phyloP scores from a whole-genome alignment of 2,329 filamentous ascomycete species.

The Trichoderma afroharzianum region DNA sequence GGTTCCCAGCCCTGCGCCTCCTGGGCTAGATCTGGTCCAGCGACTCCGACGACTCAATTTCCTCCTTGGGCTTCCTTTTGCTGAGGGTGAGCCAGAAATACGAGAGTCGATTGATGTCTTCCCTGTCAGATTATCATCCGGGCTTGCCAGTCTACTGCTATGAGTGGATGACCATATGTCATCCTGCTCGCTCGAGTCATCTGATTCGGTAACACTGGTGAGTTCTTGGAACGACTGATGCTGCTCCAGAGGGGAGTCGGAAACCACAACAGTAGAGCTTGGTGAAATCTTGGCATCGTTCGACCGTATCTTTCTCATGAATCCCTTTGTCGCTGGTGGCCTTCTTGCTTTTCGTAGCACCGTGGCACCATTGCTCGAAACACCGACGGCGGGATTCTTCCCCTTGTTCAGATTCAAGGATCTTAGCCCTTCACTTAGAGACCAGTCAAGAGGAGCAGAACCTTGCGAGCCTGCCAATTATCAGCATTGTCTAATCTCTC shows the following conservation, averaged over 20 bases:
- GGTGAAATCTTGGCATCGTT: constrained; percentile 26
- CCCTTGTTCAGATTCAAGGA: constrained; percentile 10
- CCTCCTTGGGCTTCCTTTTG: constrained; percentile 24
- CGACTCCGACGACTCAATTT: constrained; percentile 30
- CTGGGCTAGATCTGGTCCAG: constrained; percentile 37
- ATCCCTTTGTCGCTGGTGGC: constrained; percentile 23
- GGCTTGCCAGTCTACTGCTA: constrained; percentile 26
- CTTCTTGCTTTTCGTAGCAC: constrained; percentile 20
- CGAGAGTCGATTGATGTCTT: constrained; percentile 36
- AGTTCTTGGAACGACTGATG: constrained; percentile 28
- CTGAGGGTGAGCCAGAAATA: constrained; percentile 22
- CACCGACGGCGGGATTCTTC: constrained; percentile 9
- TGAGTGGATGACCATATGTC: constrained; percentile 28
- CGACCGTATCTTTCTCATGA: constrained; percentile 28
- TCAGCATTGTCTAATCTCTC: not conserved
- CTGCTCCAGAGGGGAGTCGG: constrained; percentile 21
- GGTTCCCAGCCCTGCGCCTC: constrained; percentile 33
- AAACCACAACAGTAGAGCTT: constrained; percentile 30
- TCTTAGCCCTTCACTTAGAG: not conserved
- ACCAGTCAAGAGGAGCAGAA: constrained; percentile 21
- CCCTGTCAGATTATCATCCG: constrained; percentile 28
- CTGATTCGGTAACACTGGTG: constrained; percentile 18
- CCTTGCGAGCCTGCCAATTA: constrained; percentile 24
- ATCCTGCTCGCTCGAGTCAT: constrained; percentile 22
- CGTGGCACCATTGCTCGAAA: not conserved